Evolutionary conservation across 2,329 filamentous ascomycete genomes (phyloP).

Genomic region (Verticillium dahliae): DNA sequence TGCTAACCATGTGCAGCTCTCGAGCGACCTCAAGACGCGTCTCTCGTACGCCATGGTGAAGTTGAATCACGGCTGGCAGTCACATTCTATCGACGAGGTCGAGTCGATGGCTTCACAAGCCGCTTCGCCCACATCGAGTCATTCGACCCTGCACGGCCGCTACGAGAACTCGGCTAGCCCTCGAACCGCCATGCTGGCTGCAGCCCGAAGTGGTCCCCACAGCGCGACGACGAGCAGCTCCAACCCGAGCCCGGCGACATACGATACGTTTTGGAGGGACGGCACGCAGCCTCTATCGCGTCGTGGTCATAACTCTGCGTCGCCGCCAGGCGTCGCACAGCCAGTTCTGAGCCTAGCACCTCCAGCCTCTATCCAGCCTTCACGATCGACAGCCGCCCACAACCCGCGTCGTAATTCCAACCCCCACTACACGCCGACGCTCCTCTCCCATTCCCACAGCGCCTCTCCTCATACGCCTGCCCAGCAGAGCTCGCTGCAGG

Average conservation of each 20-base stretch:
- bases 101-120: constrained; percentile 67
- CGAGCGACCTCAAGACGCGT: constrained; percentile 72
- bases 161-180: constrained; percentile 50
- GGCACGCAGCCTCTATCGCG: neutral
- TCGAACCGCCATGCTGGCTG: constrained; percentile 25
- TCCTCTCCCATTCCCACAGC: constrained; percentile 42
- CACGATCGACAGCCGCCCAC: constrained; percentile 25
- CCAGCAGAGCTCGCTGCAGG: constrained; percentile 7
- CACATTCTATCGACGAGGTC: constrained; percentile 69
- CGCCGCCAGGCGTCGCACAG: constrained; percentile 28
- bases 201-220: constrained; percentile 3
- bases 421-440: constrained; percentile 39
- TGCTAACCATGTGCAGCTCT: constrained; percentile 44
- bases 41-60: constrained; percentile 93
- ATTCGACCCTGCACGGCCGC: constrained; percentile 46
- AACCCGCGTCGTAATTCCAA: constrained; percentile 45
- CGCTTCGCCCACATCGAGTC: constrained; percentile 55
- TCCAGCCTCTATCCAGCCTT: constrained; percentile 48
- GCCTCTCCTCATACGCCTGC: constrained; percentile 30
- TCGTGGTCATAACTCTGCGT: constrained; percentile 16
- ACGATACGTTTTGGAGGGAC: constrained; percentile 39
- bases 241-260: constrained; percentile 15
- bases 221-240: constrained; percentile 16
- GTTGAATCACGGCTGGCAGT: constrained; percentile 84
- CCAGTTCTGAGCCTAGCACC: constrained; percentile 38